Evolutionary conservation across 768 basidiomycete species (phyloP).

Genomic region (Arthromyces matolae): DNA sequence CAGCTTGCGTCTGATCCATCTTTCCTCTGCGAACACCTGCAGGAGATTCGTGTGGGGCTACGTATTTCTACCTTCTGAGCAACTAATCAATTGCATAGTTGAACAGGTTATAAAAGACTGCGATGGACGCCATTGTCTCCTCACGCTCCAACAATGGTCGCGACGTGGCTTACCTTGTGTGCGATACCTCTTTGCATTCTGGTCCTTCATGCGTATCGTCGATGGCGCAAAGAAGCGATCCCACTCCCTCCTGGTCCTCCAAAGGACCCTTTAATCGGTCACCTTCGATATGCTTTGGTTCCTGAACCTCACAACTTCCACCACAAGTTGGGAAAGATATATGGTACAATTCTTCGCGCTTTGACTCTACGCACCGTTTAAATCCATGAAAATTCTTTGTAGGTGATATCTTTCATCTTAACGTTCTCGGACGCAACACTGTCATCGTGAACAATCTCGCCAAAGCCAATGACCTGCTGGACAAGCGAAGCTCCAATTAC

Average conservation of each 20-base stretch:
- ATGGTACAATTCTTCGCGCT: constrained; percentile 14
- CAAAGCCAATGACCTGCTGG: constrained; percentile 19
- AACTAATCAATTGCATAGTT: no score
- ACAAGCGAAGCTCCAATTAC: constrained; percentile 12
- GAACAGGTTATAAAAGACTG: no score
- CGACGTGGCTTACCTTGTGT: background rate
- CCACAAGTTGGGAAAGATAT: constrained; percentile 20
- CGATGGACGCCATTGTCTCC: no score
- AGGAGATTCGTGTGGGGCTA: no score
- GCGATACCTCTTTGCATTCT: background rate
- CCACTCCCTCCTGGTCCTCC: constrained; percentile 24
- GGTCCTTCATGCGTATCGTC: background rate
- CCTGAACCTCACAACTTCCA: constrained; percentile 16
- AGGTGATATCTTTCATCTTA: constrained; percentile 18
- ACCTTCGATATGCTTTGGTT: constrained; percentile 19
- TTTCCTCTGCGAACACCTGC: no score
- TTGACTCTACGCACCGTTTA: background rate
- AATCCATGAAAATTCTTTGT: no score
- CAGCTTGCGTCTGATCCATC: no score
- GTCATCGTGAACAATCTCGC: constrained; percentile 19
- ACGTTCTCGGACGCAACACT: constrained; percentile 22
- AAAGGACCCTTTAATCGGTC: constrained; percentile 26
- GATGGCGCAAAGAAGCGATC: background rate
- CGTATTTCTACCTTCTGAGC: no score
- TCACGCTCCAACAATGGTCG: no score